Evolutionary conservation across 805 yeast species (phyloP).

Genomic region (Metschnikowia lachancei): DNA sequence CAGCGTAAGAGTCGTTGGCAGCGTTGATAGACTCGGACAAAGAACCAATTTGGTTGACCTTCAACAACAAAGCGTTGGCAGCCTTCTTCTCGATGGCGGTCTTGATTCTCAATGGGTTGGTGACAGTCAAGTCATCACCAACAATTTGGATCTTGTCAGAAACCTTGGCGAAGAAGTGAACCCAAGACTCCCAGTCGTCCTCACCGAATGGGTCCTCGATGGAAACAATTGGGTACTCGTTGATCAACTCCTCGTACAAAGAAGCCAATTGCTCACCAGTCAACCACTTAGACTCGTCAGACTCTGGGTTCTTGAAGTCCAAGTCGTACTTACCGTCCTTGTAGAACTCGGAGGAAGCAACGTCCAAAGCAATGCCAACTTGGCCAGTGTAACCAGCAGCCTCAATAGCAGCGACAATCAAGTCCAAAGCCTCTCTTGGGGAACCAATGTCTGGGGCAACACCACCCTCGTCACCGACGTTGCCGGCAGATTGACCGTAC

Average conservation of each 20-base stretch:
- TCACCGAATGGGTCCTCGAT: slow-evolving; percentile 99
- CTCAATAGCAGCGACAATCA: slow-evolving; percentile 85
- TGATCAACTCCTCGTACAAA: slow-evolving; percentile 74
- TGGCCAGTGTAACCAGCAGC: slow-evolving; percentile 93
- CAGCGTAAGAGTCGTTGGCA: slow-evolving; percentile 90
- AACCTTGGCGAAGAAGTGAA: slow-evolving; percentile 69
- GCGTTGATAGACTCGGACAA: slow-evolving; percentile 95
- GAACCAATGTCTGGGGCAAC: slow-evolving; percentile 97
- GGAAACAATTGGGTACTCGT: slow-evolving; percentile 95
- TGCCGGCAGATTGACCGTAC: slow-evolving; percentile 98
- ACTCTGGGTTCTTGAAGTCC: slow-evolving; percentile 96
- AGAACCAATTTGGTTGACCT: slow-evolving; percentile 99
- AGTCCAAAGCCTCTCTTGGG: slow-evolving; percentile 96
- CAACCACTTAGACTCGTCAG: slow-evolving; percentile 89
- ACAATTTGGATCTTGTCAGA: slow-evolving; percentile 81
- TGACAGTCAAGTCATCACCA: slow-evolving; percentile 97
- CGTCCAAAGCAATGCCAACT: slow-evolving; percentile 90
- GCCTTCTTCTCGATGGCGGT: slow-evolving; percentile 96
- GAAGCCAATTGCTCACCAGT: slow-evolving; percentile 83
- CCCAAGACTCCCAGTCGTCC: slow-evolving; percentile 99
- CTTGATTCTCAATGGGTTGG: slow-evolving; percentile 93
- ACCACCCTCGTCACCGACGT: slow-evolving; percentile 99
- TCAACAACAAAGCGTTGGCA: slow-evolving; percentile 89
- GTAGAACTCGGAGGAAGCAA: slow-evolving; percentile 97
- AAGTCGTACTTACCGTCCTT: slow-evolving; percentile 95